Evolutionary conservation across 257 asterid species (phyloP).

Genomic region (Avicennia marina): DNA sequence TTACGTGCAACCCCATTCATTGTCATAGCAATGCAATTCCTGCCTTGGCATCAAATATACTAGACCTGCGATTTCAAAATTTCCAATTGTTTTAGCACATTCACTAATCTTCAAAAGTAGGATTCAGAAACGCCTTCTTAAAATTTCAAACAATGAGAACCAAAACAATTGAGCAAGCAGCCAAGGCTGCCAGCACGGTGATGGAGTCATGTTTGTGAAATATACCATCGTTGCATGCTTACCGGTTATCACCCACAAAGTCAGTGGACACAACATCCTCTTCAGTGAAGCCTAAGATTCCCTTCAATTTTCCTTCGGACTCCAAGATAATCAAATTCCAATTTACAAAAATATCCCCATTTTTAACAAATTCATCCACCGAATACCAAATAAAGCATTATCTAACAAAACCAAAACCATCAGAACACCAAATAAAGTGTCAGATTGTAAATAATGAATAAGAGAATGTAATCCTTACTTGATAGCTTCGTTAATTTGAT

Average conservation of each 20-base stretch:
- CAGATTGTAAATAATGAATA: background rate
- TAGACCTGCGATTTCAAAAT: constrained; percentile 51
- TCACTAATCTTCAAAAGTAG: no score
- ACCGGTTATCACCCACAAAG: constrained; percentile 88
- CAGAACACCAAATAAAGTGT: background rate
- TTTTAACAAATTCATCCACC: no score
- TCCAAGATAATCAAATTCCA: constrained; percentile 23
- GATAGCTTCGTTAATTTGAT: constrained; percentile 73
- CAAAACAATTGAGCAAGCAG: no score
- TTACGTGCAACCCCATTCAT: constrained; percentile 95
- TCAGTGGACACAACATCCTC: constrained; percentile 92
- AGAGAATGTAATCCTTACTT: constrained; percentile 39
- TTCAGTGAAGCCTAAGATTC: constrained; percentile 85
- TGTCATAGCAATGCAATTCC: constrained; percentile 96
- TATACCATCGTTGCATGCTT: background rate
- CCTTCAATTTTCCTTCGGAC: constrained; percentile 76
- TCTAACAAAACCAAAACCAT: background rate
- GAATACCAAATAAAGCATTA: background rate
- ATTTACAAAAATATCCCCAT: background rate
- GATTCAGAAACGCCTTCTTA: no score
- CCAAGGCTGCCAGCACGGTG: no score
- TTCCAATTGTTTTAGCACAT: no score
- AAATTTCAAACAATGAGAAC: background rate
- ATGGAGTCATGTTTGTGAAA: background rate
- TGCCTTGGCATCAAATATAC: constrained; percentile 88